Conservation (phyloP, 305 asterid genomes). For the Striga hermonthica region DNA sequence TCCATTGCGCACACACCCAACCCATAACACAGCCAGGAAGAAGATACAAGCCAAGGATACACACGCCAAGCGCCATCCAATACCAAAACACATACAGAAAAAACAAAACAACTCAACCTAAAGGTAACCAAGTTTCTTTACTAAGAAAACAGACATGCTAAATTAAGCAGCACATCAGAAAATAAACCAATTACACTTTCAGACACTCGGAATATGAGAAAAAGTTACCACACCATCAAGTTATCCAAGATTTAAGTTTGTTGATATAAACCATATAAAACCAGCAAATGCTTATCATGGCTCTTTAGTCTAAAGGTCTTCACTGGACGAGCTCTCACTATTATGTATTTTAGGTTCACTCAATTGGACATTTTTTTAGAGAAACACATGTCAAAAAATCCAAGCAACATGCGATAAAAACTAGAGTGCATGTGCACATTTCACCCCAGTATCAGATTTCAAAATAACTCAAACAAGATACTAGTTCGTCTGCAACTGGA, state of each 20-base stretch:
- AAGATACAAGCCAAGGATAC: conserved; percentile 55
- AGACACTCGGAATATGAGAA: conserved; percentile 19
- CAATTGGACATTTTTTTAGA: not conserved
- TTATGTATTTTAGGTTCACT: conserved; percentile 1
- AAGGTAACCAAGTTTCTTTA: conserved; percentile 38
- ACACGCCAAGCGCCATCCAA: conserved; percentile 84
- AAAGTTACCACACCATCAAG: not conserved
- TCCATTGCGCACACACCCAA: conserved; percentile 77
- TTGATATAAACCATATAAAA: not conserved
- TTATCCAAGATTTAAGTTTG: not conserved
- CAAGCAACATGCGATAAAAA: not conserved
- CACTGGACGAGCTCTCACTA: conserved; percentile 6
- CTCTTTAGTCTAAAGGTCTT: conserved; percentile 5
- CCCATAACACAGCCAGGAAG: conserved; percentile 79
- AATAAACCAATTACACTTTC: conserved; percentile 26
- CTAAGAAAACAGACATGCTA: conserved; percentile 25
- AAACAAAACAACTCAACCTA: conserved; percentile 60
- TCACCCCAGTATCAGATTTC: not conserved
- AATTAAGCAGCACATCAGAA: conserved; percentile 25
- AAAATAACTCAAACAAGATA: conserved; percentile 1
- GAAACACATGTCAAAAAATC: conserved; percentile 6
- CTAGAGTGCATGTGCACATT: conserved; percentile 17
- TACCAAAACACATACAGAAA: conserved; percentile 54
- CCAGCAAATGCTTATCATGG: not conserved
- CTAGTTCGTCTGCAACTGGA: conserved; percentile 4